These are phyloP conservation scores for Ophiocordyceps camponoti-saundersi DNA, from an alignment of 2,329 filamentous ascomycete genomes.

Conservation along the genomic window DNA sequence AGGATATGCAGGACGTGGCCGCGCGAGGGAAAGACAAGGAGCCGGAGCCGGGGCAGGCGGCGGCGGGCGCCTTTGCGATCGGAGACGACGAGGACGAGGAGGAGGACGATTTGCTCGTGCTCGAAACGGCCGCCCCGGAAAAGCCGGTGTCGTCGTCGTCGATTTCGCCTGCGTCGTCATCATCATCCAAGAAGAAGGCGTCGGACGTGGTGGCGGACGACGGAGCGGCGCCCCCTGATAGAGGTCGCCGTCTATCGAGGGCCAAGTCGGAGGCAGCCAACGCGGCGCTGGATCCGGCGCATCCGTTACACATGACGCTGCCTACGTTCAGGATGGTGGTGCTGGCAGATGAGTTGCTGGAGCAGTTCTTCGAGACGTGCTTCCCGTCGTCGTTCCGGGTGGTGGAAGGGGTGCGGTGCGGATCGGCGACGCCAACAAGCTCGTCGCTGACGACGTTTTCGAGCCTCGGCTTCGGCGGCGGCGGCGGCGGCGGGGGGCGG, in stretches of 20 bases:
- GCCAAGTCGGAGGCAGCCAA: constrained; percentile 67
- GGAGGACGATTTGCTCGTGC: constrained; percentile 41
- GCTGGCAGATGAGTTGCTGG: constrained; percentile 82
- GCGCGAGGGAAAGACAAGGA: constrained; percentile 10
- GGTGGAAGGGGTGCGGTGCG: constrained; percentile 39
- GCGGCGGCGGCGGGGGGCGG: constrained; percentile 4
- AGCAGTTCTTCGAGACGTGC: constrained; percentile 93
- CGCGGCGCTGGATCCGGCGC: constrained; percentile 76
- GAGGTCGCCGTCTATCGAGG: constrained; percentile 29
- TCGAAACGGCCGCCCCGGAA: constrained; percentile 30
- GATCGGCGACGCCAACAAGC: constrained; percentile 13
- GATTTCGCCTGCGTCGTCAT: too few relatives aligned
- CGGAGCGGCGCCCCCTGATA: constrained; percentile 9
- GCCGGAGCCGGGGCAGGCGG: too few relatives aligned
- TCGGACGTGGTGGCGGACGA: constrained; percentile 7
- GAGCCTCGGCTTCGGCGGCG: constrained; percentile 42
- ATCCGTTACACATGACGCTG: constrained; percentile 86
- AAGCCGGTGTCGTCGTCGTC: constrained; percentile 12
- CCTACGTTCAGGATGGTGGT: constrained; percentile 99
- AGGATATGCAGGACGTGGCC: constrained; percentile 17
- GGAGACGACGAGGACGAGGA: constrained; percentile 43
- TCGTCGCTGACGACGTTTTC: constrained; percentile 76
- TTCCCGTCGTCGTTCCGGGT: constrained; percentile 89
- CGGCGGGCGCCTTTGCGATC: constrained; percentile 49
- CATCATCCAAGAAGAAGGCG: constrained; percentile 16